A percentile compares a stretch with the other conserved stretches of the same genome.
These are phyloP conservation scores for Rhododendron molle DNA, from an alignment of 148 eudicot species.

Conservation along the genomic window DNA sequence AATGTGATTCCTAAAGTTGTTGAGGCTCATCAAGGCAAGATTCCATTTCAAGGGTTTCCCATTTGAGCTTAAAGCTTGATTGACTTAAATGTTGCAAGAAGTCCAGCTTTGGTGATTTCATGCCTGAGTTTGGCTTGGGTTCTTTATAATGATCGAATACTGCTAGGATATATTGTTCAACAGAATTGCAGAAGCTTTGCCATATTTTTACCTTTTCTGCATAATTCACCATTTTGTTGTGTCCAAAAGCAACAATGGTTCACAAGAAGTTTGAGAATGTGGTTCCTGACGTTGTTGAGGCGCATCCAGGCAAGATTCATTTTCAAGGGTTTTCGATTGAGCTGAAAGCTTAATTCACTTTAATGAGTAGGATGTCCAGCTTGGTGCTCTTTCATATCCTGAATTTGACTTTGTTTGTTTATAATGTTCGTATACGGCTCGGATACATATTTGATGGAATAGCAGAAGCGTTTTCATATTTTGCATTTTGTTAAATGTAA, in stretches of 20 bases:
- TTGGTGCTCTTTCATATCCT: neutral
- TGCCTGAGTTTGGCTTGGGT: neutral
- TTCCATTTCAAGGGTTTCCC: conserved; percentile 10
- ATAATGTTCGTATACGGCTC: too few relatives aligned
- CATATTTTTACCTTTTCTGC: neutral
- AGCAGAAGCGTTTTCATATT: neutral
- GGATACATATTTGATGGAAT: neutral
- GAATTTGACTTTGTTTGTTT: neutral
- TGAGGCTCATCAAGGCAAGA: conserved; percentile 7
- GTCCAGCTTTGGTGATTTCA: neutral
- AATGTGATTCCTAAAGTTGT: conserved; percentile 12
- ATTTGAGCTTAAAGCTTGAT: neutral
- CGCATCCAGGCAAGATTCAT: conserved; percentile 6
- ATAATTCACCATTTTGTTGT: neutral
- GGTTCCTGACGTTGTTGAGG: conserved; percentile 6
- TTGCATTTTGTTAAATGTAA: neutral
- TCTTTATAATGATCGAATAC: neutral
- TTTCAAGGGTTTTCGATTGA: conserved; percentile 8
- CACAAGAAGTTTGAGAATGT: neutral
- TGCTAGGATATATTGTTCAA: neutral
- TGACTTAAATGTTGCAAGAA: neutral
- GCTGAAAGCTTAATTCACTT: neutral
- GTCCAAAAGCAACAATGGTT: neutral
- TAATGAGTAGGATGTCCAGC: neutral
- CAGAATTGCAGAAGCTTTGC: neutral